Evolutionary conservation across 2,329 filamentous ascomycete species (phyloP).

Genomic region (Tolypocladium capitatum): DNA sequence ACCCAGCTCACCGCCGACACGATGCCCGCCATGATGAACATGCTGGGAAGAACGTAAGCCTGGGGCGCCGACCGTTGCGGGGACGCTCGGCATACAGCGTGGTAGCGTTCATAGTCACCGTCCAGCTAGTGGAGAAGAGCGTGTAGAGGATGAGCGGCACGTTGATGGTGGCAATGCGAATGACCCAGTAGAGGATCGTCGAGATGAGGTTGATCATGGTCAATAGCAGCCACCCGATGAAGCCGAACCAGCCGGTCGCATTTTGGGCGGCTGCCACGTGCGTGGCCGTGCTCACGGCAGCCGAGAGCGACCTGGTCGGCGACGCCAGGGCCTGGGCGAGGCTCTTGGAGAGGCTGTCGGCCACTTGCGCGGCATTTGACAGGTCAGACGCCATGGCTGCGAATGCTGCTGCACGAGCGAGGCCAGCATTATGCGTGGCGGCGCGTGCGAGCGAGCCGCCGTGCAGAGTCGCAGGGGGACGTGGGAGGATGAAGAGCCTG

Average conservation of each 20-base stretch:
- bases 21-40: slow-evolving; percentile 63
- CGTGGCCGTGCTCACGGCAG: slow-evolving; percentile 23
- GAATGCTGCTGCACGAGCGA: slow-evolving; percentile 14
- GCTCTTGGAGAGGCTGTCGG: slow-evolving; percentile 18
- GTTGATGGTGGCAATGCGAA: slow-evolving; percentile 79
- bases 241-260: slow-evolving; percentile 42
- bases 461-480: neutral
- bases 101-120: slow-evolving; percentile 97
- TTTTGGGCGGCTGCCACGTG: slow-evolving; percentile 22
- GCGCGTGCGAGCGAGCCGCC: slow-evolving; percentile 4
- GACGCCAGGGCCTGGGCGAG: slow-evolving; percentile 18
- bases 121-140: slow-evolving; percentile 82
- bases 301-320: slow-evolving; percentile 18
- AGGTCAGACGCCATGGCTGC: slow-evolving; percentile 28
- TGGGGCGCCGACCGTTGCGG: neutral
- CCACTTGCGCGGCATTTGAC: slow-evolving; percentile 22
- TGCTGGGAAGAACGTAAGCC: slow-evolving; percentile 27
- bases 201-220: slow-evolving; percentile 42
- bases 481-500: neutral
- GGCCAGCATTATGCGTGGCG: slow-evolving; percentile 23
- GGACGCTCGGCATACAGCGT: slow-evolving; percentile 53
- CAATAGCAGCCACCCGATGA: slow-evolving; percentile 42
- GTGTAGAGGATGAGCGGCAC: slow-evolving; percentile 81
- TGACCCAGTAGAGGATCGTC: slow-evolving; percentile 58
- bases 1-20: slow-evolving; percentile 87